phyloP scores from a whole-genome alignment of 2,329 filamentous ascomycete species.

The Tothia fuscella region DNA sequence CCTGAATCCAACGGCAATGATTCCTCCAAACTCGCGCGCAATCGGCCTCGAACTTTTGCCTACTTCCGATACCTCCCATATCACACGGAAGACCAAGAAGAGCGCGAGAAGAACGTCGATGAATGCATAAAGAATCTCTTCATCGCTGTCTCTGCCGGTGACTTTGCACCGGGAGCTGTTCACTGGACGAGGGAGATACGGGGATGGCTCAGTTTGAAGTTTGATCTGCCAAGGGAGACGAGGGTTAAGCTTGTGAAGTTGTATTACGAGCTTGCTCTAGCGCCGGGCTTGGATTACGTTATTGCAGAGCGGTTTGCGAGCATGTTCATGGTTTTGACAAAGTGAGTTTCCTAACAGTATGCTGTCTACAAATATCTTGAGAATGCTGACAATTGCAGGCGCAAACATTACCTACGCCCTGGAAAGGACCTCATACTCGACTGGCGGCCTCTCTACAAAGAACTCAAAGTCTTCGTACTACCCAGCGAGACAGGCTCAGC shows the following conservation, averaged over 20 bases:
- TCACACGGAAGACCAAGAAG: slow-evolving; percentile 63
- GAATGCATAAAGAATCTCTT: slow-evolving; percentile 92
- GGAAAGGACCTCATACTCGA: slow-evolving; percentile 83
- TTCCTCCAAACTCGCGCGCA: slow-evolving; percentile 52
- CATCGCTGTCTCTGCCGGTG: slow-evolving; percentile 79
- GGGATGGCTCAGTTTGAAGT: slow-evolving; percentile 93
- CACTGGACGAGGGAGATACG: slow-evolving; percentile 97
- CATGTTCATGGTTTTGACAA: slow-evolving; percentile 94
- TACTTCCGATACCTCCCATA: slow-evolving; percentile 91
- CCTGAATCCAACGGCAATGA: slow-evolving; percentile 32
- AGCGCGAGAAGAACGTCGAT: slow-evolving; percentile 66
- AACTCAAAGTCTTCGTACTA: slow-evolving; percentile 80
- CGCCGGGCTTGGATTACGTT: slow-evolving; percentile 72
- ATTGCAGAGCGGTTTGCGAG: slow-evolving; percentile 84
- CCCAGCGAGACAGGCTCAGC: slow-evolving; percentile 64
- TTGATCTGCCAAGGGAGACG: slow-evolving; percentile 79
- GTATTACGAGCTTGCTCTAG: slow-evolving; percentile 87
- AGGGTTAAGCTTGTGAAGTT: slow-evolving; percentile 75
- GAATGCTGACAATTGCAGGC: slow-evolving; percentile 38
- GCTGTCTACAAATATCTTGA: not conserved
- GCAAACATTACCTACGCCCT: slow-evolving; percentile 89
- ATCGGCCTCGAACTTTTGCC: slow-evolving; percentile 73
- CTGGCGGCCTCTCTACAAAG: slow-evolving; percentile 86
- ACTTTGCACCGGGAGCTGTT: slow-evolving; percentile 84
- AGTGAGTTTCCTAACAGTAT: slow-evolving; percentile 44